These are phyloP conservation scores for Saksenaea vasiformis DNA, from an alignment of 371 early-diverging fungal genomes.

Conservation along the genomic window DNA sequence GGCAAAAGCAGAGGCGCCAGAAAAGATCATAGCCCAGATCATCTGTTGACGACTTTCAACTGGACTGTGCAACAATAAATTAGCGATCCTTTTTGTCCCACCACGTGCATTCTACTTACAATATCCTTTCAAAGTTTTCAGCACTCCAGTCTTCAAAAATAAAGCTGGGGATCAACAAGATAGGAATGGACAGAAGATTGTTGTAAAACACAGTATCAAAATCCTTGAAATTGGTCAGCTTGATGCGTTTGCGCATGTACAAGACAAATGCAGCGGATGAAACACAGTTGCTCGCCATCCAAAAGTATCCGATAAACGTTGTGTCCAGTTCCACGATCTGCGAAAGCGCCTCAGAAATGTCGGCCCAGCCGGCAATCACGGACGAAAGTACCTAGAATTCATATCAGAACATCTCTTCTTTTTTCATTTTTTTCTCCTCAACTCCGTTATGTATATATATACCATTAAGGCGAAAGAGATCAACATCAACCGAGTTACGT, in stretches of 20 bases:
- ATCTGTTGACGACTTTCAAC: slow-evolving; percentile 54
- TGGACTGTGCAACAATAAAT: slow-evolving; percentile 33
- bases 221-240: slow-evolving; percentile 84
- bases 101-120: slow-evolving; percentile 44
- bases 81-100: neutral
- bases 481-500: slow-evolving; percentile 79
- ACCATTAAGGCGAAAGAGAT: slow-evolving; percentile 91
- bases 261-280: slow-evolving; percentile 91
- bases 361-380: slow-evolving; percentile 87
- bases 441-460: too few species aligned
- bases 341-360: slow-evolving; percentile 60
- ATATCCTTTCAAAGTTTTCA: slow-evolving; percentile 50
- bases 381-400: slow-evolving; percentile 77
- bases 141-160: slow-evolving; percentile 77
- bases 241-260: slow-evolving; percentile 87
- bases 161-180: slow-evolving; percentile 77
- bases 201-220: slow-evolving; percentile 98
- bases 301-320: slow-evolving; percentile 77
- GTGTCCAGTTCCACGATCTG: slow-evolving; percentile 20
- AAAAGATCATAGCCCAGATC: slow-evolving; percentile 76
- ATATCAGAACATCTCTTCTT: neutral
- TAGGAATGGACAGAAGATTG: slow-evolving; percentile 88
- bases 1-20: slow-evolving; percentile 86
- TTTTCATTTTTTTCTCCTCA: too few species aligned
- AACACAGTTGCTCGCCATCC: slow-evolving; percentile 88